Evolutionary conservation across 805 yeast species (phyloP).

Genomic region (Monosporozyma servazzii): DNA sequence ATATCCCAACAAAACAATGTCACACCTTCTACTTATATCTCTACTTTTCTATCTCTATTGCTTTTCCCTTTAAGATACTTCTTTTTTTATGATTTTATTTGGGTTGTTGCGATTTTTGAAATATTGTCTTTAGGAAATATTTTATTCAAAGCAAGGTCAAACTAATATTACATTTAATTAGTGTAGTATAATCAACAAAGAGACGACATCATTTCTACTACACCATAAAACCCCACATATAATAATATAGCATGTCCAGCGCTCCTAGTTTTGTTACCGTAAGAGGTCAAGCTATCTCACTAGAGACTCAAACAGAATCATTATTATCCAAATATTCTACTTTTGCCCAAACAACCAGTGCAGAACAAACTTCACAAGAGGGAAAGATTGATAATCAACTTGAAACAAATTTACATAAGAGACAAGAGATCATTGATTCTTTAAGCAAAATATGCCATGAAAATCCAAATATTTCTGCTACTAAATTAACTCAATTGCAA

Average conservation of each 20-base stretch:
- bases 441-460: conserved; percentile 48
- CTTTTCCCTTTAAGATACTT: not conserved
- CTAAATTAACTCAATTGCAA: conserved; percentile 70
- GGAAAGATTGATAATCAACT: conserved; percentile 35
- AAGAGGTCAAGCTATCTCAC: conserved; percentile 55
- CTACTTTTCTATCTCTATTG: too few relatives aligned
- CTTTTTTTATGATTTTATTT: not conserved
- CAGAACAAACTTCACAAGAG: conserved; percentile 43
- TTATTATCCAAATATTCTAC: conserved; percentile 45
- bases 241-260: conserved; percentile 2
- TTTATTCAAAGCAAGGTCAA: not conserved
- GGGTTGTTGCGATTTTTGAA: not conserved
- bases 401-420: conserved; percentile 42
- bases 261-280: conserved; percentile 48
- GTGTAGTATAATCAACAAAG: not conserved
- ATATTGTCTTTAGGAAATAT: not conserved
- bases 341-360: conserved; percentile 43
- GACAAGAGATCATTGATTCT: conserved; percentile 46
- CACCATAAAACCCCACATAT: not conserved
- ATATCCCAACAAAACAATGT: too few relatives aligned
- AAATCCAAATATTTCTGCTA: conserved; percentile 50
- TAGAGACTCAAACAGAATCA: conserved; percentile 60
- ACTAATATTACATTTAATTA: not conserved
- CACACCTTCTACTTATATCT: too few relatives aligned
- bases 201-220: not conserved